A percentile compares a stretch with the other conserved stretches of the same genome.
These are phyloP conservation scores for Fomitopsis schrenkii DNA, from an alignment of 1,284 basidiomycete genomes.

Conservation along the genomic window DNA sequence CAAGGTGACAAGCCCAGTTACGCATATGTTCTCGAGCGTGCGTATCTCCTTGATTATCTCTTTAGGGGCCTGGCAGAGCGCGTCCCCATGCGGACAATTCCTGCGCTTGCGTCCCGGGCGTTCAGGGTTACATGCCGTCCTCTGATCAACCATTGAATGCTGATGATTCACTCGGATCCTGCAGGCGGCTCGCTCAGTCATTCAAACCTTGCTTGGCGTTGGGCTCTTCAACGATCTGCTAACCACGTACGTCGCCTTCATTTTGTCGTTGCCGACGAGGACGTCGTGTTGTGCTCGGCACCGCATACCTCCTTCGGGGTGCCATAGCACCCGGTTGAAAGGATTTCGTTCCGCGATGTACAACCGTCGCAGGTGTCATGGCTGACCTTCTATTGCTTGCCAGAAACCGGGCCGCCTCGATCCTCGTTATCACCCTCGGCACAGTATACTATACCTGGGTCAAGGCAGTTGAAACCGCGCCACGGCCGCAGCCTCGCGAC, in stretches of 20 bases:
- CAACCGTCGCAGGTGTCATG: not conserved
- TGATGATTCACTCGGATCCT: not conserved
- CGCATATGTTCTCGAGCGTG: constrained; percentile 75
- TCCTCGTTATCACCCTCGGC: constrained; percentile 56
- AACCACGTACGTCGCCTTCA: constrained; percentile 45
- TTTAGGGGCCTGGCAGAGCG: not conserved
- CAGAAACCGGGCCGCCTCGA: constrained; percentile 56
- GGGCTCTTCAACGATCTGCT: constrained; percentile 64
- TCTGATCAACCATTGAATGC: not conserved
- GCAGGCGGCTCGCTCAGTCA: constrained; percentile 67
- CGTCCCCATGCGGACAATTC: not conserved
- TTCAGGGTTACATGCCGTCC: not conserved
- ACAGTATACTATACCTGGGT: constrained; percentile 72
- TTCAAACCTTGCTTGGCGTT: constrained; percentile 70
- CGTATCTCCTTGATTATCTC: constrained; percentile 24
- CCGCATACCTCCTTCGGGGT: not conserved
- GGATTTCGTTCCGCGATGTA: not conserved
- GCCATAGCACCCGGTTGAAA: not conserved
- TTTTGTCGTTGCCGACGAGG: constrained; percentile 10
- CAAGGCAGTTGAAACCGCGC: constrained; percentile 44
- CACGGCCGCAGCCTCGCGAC: constrained; percentile 19
- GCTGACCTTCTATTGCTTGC: constrained; percentile 1
- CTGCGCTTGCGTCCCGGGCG: not conserved
- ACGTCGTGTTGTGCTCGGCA: not conserved
- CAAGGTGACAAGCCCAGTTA: constrained; percentile 69